phyloP scores from a whole-genome alignment of 129 eudicot species.

The Artemisia argyi region DNA sequence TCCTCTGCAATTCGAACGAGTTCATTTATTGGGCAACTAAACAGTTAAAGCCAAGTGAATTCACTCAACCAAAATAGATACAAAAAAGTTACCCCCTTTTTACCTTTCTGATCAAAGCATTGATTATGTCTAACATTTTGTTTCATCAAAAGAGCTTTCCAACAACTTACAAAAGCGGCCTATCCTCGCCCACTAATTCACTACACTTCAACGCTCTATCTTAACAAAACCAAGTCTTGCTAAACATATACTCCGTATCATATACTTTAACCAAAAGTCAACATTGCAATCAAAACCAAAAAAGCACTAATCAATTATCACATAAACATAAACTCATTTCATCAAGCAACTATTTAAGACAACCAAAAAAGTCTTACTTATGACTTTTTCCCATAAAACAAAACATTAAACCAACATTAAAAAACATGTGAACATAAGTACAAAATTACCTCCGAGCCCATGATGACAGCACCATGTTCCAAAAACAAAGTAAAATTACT shows the following conservation, averaged over 20 bases:
- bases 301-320: conserved; percentile 10
- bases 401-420: conserved; percentile 5
- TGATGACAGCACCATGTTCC: conserved; percentile 76
- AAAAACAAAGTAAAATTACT: conserved; percentile 92
- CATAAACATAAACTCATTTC: neutral
- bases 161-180: neutral
- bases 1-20: conserved; percentile 1
- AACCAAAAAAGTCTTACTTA: conserved; percentile 14
- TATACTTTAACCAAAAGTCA: conserved; percentile 25
- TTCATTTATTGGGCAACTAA: conserved; percentile 34
- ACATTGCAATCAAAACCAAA: conserved; percentile 15
- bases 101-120: conserved; percentile 16
- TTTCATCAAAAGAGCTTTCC: neutral
- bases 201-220: neutral
- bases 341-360: conserved; percentile 2
- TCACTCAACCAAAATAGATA: conserved; percentile 27
- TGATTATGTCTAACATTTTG: conserved; percentile 14
- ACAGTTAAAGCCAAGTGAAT: conserved; percentile 21
- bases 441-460: conserved; percentile 83
- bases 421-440: neutral
- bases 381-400: conserved; percentile 13
- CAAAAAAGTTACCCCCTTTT: conserved; percentile 19
- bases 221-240: neutral
- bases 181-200: conserved; percentile 11
- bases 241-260: neutral